Evolutionary conservation across 352 stramenopile genomes (phyloP).

Genomic region (Pythium brachiatum): DNA sequence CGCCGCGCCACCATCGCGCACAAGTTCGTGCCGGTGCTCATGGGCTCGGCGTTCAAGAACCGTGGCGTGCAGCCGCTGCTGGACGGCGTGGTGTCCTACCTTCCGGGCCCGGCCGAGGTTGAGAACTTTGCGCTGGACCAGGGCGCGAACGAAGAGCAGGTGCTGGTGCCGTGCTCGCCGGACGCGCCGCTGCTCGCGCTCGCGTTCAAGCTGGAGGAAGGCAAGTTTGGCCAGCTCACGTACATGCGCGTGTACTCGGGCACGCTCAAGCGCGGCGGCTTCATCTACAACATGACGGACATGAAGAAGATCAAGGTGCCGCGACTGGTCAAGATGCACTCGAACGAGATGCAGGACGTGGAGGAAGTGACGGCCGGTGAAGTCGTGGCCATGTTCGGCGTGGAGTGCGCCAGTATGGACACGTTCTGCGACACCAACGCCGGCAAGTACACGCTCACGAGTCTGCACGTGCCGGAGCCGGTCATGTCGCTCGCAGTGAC

Average conservation of each 20-base stretch:
- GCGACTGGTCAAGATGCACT: slow-evolving; percentile 99
- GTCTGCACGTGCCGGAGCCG: slow-evolving; percentile 97
- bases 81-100: slow-evolving; percentile 97
- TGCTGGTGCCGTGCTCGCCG: slow-evolving; percentile 83
- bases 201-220: slow-evolving; percentile 99
- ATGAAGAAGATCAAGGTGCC: slow-evolving; percentile 95
- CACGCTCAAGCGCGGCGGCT: slow-evolving; percentile 80
- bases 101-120: slow-evolving; percentile 94
- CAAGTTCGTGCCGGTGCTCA: slow-evolving; percentile 99
- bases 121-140: slow-evolving; percentile 96
- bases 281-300: slow-evolving; percentile 89
- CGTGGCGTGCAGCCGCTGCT: slow-evolving; percentile 98
- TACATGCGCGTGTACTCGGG: slow-evolving; percentile 96
- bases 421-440: slow-evolving; percentile 92
- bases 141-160: slow-evolving; percentile 89
- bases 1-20: slow-evolving; percentile 94
- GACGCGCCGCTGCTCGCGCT: slow-evolving; percentile 94
- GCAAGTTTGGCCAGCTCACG: slow-evolving; percentile 98
- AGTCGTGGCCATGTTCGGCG: slow-evolving; percentile 98
- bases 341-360: slow-evolving; percentile 99
- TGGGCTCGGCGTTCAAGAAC: slow-evolving; percentile 98
- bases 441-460: slow-evolving; percentile 93
- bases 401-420: slow-evolving; percentile 99
- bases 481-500: slow-evolving; percentile 98
- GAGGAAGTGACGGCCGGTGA: slow-evolving; percentile 93